These are phyloP conservation scores for Boletus subparvulus DNA, from an alignment of 768 basidiomycete genomes.

Conservation along the genomic window DNA sequence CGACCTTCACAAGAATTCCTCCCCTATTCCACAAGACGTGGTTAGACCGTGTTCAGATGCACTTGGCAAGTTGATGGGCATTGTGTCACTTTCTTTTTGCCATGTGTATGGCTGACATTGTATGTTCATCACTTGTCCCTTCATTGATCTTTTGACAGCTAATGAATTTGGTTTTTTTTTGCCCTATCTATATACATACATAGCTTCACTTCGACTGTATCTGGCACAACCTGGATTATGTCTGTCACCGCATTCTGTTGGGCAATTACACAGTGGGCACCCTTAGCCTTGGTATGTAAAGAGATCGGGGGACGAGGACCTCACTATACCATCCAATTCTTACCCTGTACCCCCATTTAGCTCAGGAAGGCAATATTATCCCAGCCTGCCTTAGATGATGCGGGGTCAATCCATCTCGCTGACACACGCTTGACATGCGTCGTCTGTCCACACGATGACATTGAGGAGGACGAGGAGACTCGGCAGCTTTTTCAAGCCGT, in stretches of 20 bases:
- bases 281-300: constrained; percentile 75
- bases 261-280: constrained; percentile 92
- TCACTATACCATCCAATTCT: background rate
- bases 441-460: constrained; percentile 8
- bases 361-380: constrained; percentile 86
- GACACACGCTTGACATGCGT: constrained; percentile 34
- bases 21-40: constrained; percentile 31
- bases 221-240: constrained; percentile 72
- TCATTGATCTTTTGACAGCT: constrained; percentile 14
- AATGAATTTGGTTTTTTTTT: too few species aligned
- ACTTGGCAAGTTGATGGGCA: constrained; percentile 76
- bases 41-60: constrained; percentile 51
- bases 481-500: constrained; percentile 21
- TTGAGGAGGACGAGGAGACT: constrained; percentile 27
- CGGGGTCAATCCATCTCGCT: constrained; percentile 37
- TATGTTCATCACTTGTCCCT: constrained; percentile 43
- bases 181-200: constrained; percentile 34
- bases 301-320: background rate
- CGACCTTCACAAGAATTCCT: constrained; percentile 51
- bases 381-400: constrained; percentile 43
- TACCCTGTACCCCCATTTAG: constrained; percentile 36
- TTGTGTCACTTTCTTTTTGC: constrained; percentile 73
- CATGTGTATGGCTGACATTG: constrained; percentile 80
- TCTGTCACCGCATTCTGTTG: constrained; percentile 86
- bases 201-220: constrained; percentile 70